Evolutionary conservation across 345 rosid genomes (phyloP).

Genomic region (Alliaria petiolata): DNA sequence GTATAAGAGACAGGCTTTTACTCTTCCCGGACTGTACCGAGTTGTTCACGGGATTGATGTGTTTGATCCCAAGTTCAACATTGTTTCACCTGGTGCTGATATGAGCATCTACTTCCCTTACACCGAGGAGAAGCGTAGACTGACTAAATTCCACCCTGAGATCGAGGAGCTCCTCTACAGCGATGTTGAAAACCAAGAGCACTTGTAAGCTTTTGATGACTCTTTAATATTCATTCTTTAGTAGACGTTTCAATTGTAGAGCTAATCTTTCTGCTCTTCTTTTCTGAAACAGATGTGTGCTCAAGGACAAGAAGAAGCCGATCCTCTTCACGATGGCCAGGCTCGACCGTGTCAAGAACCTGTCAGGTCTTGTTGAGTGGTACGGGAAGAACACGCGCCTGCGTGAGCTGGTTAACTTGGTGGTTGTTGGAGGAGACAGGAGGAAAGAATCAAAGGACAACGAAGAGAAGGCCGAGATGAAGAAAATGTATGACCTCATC

Average conservation of each 20-base stretch:
- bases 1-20: no score
- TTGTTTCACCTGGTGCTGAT: slow-evolving; percentile 97
- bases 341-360: slow-evolving; percentile 89
- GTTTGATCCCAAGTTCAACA: slow-evolving; percentile 94
- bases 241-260: background rate
- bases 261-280: background rate
- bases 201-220: slow-evolving; percentile 46
- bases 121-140: slow-evolving; percentile 59
- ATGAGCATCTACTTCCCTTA: slow-evolving; percentile 86
- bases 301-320: slow-evolving; percentile 79
- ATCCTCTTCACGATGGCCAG: slow-evolving; percentile 94
- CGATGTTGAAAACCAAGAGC: slow-evolving; percentile 75
- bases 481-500: slow-evolving; percentile 65
- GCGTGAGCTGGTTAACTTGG: slow-evolving; percentile 74
- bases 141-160: slow-evolving; percentile 68
- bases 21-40: slow-evolving; percentile 86
- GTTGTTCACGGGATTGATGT: slow-evolving; percentile 94
- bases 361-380: slow-evolving; percentile 90
- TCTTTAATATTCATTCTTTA: background rate
- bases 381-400: slow-evolving; percentile 71
- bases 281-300: slow-evolving; percentile 54
- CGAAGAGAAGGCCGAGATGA: slow-evolving; percentile 94
- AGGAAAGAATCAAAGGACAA: slow-evolving; percentile 86
- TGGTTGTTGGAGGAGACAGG: slow-evolving; percentile 89
- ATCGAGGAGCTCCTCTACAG: slow-evolving; percentile 91